Percentiles rank a stretch among this genome's conserved stretches.
Conservation (phyloP, 2,329 filamentous ascomycete genomes). For the Xylariales sp. region DNA sequence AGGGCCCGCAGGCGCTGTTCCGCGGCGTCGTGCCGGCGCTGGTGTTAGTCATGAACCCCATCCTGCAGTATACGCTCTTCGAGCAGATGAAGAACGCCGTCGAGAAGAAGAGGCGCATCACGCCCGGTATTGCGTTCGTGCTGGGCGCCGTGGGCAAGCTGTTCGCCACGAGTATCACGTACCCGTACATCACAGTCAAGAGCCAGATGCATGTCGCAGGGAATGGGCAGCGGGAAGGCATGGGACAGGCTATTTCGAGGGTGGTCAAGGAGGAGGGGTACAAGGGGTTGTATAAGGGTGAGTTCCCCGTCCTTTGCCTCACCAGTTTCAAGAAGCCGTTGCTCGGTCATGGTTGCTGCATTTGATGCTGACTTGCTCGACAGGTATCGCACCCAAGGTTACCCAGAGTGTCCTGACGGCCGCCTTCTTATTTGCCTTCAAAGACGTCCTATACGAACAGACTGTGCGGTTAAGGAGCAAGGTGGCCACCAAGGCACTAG, state of each 20-base stretch:
- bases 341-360: no score
- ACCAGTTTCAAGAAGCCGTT: no score
- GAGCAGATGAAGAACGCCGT: conserved; percentile 94
- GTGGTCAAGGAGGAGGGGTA: conserved; percentile 91
- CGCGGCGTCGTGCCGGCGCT: conserved; percentile 88
- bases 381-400: conserved; percentile 93
- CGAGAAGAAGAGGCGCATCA: conserved; percentile 70
- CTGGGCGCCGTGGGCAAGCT: conserved; percentile 92
- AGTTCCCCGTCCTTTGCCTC: conserved; percentile 27
- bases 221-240: conserved; percentile 71
- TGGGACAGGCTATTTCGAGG: conserved; percentile 70
- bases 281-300: conserved; percentile 85
- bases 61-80: conserved; percentile 97
- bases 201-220: conserved; percentile 92
- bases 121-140: conserved; percentile 82
- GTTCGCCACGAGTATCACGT: conserved; percentile 88
- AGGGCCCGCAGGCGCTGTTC: conserved; percentile 82
- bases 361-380: conserved; percentile 4
- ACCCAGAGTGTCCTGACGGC: conserved; percentile 96
- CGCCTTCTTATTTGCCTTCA: conserved; percentile 95
- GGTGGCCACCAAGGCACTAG: conserved; percentile 3
- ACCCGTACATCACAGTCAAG: conserved; percentile 99
- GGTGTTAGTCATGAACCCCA: conserved; percentile 95
- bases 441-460: conserved; percentile 89
- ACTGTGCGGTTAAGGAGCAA: conserved; percentile 61